phyloP scores from a whole-genome alignment of 371 early-diverging fungal genomes.

The Mucor velutinosus region DNA sequence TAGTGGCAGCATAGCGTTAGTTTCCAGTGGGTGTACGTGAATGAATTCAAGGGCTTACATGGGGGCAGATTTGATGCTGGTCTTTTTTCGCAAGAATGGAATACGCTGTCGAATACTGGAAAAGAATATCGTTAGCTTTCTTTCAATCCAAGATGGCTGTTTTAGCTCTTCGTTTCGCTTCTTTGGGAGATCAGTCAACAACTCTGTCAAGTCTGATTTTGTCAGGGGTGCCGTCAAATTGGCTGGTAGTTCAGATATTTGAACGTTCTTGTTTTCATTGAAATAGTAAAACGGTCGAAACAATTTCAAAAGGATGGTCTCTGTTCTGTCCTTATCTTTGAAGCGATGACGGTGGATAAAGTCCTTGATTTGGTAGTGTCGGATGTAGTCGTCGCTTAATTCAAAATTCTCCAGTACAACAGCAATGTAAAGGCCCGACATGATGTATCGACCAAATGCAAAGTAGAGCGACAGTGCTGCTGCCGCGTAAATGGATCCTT shows the following conservation, averaged over 20 bases:
- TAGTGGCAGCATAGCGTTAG: not conserved
- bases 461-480: constrained; percentile 53
- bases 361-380: constrained; percentile 58
- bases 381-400: constrained; percentile 61
- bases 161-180: not conserved
- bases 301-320: constrained; percentile 36
- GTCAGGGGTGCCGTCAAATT: constrained; percentile 47
- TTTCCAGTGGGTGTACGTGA: not conserved
- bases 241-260: constrained; percentile 46
- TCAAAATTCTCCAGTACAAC: constrained; percentile 69
- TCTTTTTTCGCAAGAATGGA: constrained; percentile 15
- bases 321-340: constrained; percentile 33
- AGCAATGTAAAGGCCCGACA: constrained; percentile 68
- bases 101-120: constrained; percentile 7
- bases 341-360: constrained; percentile 52
- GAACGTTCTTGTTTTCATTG: constrained; percentile 40
- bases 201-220: constrained; percentile 31
- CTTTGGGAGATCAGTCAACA: constrained; percentile 23
- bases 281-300: constrained; percentile 34
- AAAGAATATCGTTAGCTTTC: constrained; percentile 4
- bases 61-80: constrained; percentile 13
- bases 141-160: constrained; percentile 17
- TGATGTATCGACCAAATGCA: constrained; percentile 61
- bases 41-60: constrained; percentile 11
- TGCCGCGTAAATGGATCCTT: constrained; percentile 51